Evolutionary conservation across 768 basidiomycete genomes (phyloP), one percentile per base, ranked within the genome.

Genomic region (Boletellus emodensis): DNA sequence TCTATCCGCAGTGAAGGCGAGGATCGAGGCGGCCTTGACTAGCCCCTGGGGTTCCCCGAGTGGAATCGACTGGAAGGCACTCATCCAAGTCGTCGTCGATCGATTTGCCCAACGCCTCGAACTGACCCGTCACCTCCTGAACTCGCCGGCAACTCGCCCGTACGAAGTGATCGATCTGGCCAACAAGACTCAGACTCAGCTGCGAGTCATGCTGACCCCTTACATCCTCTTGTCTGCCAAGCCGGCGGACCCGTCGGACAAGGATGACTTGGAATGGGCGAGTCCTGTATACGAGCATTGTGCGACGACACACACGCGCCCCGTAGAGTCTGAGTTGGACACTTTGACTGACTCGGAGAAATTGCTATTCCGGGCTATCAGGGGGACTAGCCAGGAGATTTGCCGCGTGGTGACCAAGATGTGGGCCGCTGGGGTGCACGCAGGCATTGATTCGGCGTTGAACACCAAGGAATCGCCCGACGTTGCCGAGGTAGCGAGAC

Each of bases 11-110:
- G 22, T 54, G 6, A 47, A 14, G 20, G 38, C 32, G 6, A 43
- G 15, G 17, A 24, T 58, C 14, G 40, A 30, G n/a, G 48, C 51
- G 15, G 40, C 12, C 24, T 18, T 60, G 28, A 42, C 10, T 9
- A 24, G 42, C 13, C 40, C 54, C 17, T 42, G 17, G 2, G 18
- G 14, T 2, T 46, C 38, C 10, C 48, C 49, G 0, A 74, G 69
- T 39, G 67, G 65, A 6, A 45, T 70, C 12, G 70, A 71, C 50
- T 71, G 70, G 71, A 44, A 35, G 28, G 55, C 64, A 3, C 47
- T 71, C 33, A 35, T 44, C 6, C 44, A 44, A 18, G 34, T 44
- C 34, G 35, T n/a, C 22, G 34, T 44, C 2, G 34, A 35, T 11
- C 44, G 34, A 24, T 44, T 44, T 6, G 20, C 34, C 13, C 18